A percentile compares a stretch with the other conserved stretches of the same genome.
Evolutionary conservation across 2,329 filamentous ascomycete species (phyloP).

Genomic region (Penicillium thymicola): DNA sequence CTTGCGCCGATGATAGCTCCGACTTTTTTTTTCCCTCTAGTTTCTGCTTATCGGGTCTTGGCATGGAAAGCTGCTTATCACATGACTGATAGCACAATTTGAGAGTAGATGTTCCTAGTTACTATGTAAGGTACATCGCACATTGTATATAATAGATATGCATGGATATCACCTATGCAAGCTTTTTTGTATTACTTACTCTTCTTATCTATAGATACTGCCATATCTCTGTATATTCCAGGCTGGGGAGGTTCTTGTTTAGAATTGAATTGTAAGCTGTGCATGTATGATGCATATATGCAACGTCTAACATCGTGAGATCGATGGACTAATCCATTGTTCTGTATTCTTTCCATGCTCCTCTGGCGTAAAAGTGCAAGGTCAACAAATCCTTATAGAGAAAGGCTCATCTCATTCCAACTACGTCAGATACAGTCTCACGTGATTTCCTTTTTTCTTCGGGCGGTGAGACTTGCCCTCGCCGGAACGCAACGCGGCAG

Average conservation of each 20-base stretch:
- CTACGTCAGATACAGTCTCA: slow-evolving; percentile 21
- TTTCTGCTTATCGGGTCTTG: slow-evolving; percentile 26
- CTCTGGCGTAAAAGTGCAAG: background rate
- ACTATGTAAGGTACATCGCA: background rate
- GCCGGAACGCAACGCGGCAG: slow-evolving; percentile 21
- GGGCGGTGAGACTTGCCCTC: slow-evolving; percentile 22
- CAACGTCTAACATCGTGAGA: background rate
- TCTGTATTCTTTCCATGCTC: background rate
- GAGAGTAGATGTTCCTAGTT: background rate
- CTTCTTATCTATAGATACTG: background rate
- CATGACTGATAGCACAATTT: slow-evolving; percentile 11
- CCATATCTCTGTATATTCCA: background rate
- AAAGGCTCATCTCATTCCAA: background rate
- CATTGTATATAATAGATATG: background rate
- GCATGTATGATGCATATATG: background rate
- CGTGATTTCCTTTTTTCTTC: slow-evolving; percentile 21
- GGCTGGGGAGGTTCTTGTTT: background rate
- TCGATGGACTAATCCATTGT: too few relatives aligned
- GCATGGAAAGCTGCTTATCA: slow-evolving; percentile 19
- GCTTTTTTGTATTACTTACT: background rate
- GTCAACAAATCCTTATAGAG: background rate
- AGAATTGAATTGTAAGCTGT: background rate
- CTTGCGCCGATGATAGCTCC: slow-evolving; percentile 15
- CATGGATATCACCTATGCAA: background rate
- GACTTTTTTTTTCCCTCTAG: slow-evolving; percentile 26